Conservation (phyloP, 2,329 filamentous ascomycete species). For the Nigrograna mackinnonii region DNA sequence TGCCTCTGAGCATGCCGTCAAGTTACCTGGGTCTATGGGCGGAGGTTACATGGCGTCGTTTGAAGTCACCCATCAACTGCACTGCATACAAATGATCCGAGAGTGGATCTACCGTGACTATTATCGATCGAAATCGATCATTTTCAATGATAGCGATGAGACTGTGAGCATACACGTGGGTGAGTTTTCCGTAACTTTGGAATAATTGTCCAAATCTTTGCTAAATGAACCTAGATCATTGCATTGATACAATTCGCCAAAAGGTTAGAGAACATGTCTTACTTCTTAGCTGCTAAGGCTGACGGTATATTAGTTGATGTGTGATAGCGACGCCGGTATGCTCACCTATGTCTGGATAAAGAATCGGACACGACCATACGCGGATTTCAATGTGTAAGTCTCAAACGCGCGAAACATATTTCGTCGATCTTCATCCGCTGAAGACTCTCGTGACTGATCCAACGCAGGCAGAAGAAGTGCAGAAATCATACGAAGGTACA, state of each 20-base stretch:
- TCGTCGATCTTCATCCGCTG: background rate
- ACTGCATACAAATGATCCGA: background rate
- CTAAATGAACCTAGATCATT: background rate
- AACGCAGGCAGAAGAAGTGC: background rate
- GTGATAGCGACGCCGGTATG: background rate
- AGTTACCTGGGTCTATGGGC: background rate
- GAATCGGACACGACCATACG: background rate
- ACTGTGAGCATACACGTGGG: background rate
- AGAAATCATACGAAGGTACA: background rate
- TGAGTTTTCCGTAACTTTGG: background rate
- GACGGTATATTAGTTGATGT: constrained; percentile 1
- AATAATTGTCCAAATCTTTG: background rate
- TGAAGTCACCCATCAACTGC: background rate
- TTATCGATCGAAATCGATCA: background rate
- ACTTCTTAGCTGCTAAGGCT: background rate
- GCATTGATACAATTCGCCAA: background rate
- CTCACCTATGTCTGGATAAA: background rate
- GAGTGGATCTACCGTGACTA: background rate
- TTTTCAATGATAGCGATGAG: background rate
- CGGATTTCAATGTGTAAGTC: background rate
- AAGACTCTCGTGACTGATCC: too few species aligned
- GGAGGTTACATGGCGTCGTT: background rate
- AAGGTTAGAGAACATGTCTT: background rate
- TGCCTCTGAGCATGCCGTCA: background rate
- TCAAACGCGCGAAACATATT: background rate